Conservation (phyloP, 2,329 filamentous ascomycete genomes). For the Geosmithia flava region DNA sequence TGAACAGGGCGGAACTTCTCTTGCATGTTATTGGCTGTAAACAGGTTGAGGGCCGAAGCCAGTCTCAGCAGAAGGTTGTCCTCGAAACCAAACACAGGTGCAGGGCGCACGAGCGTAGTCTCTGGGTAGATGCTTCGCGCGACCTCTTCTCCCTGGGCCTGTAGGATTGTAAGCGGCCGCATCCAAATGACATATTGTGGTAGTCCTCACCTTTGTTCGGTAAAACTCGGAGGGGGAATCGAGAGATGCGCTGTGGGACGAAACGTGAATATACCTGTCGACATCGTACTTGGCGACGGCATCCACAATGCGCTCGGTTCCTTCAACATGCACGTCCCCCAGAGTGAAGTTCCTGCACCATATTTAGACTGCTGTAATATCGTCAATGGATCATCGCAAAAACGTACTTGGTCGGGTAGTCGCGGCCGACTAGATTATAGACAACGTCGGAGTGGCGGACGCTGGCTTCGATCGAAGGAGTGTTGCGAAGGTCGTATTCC, state of each 20-base stretch:
- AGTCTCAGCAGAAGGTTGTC: conserved; percentile 83
- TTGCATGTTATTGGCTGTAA: conserved; percentile 89
- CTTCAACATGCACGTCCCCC: conserved; percentile 87
- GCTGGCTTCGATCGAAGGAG: conserved; percentile 87
- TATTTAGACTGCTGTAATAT: conserved; percentile 8
- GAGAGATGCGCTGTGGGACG: conserved; percentile 78
- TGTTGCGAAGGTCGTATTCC: conserved; percentile 95
- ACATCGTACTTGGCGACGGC: conserved; percentile 96
- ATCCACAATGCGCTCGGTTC: conserved; percentile 82
- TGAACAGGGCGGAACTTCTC: conserved; percentile 88
- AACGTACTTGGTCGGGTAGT: conserved; percentile 85
- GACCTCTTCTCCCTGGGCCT: conserved; percentile 71
- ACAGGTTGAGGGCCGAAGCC: conserved; percentile 65
- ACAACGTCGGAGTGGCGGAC: conserved; percentile 96
- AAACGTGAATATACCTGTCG: conserved; percentile 93
- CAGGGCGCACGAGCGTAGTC: conserved; percentile 89
- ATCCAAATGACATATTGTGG: not conserved
- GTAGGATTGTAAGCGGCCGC: not conserved
- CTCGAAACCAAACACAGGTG: conserved; percentile 90
- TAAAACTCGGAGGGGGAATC: conserved; percentile 82
- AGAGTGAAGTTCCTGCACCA: conserved; percentile 78
- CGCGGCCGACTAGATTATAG: conserved; percentile 88
- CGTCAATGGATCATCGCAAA: not conserved
- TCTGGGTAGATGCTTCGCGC: conserved; percentile 87
- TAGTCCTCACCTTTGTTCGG: conserved; percentile 59